Base-by-base conservation (phyloP, 176 grass and related monocot genomes). In the Aegilops longissima region DNA sequence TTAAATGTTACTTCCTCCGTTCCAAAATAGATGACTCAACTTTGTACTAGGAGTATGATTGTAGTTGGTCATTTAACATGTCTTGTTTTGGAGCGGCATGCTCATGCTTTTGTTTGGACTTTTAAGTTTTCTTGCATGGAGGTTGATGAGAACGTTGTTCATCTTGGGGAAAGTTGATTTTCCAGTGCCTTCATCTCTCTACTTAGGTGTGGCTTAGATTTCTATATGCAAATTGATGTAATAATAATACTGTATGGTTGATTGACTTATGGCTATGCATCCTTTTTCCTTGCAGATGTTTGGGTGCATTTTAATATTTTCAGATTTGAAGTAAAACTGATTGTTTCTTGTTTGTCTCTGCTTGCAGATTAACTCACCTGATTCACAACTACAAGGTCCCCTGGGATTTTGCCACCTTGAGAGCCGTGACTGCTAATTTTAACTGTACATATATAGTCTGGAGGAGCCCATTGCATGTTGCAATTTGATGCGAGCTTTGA, bases 391-490 rank as follows among this genome's bases (percentile, higher is more conserved):
- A 13, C 12, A 80, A 82, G 82, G 23, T 72, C 69, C 54, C 3
- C 14, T 24, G 72, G 45, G 52, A 51, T 7, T 66, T 87, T 72
- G 35, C 54, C 20, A 58, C 33, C 49, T 83, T 29, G 23, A 58
- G 66, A 82, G 65, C 20, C 52, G 44, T 64, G 77, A 82, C 40
- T 51, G 34, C 49, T 58, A 70, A 45, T 58, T 80, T 35, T 20
- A 82, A 71, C 64, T 91, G 90, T 91, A 88, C 86, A 91, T 88
- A 91, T 88, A 85, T 82, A 65, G 86, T 66, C 78, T 34, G 64
- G 82, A 4, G 80, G 86, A 85, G 72, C 39, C 25, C 81, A 85
- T 63, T 81, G 38, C 51, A 88, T 77, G 70, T 56, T 91, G 81
- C 81, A 80, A 84, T 81, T 77, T 85, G 16, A 40, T 77, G 38